Base-by-base conservation (phyloP, 306 rosid species). In the Bauhinia variegata region DNA sequence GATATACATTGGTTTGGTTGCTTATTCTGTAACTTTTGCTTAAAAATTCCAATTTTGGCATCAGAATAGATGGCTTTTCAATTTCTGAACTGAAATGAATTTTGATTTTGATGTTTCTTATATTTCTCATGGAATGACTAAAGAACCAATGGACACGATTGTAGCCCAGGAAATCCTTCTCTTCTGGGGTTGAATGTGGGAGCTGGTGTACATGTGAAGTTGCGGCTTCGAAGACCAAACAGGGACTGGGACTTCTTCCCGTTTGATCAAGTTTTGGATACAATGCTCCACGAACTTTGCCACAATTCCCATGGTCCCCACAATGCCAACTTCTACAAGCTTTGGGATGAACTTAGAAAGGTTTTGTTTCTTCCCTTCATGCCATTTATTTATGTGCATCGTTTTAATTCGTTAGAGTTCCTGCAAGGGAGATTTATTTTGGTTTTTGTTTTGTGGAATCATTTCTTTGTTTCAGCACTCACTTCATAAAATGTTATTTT, bases 251-350 rank as follows among this genome's bases (percentile, higher is more conserved):
- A 91, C 19, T 91, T 88, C 65, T 83, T 42, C 66, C 92, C 91
- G 0, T 80, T 78, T 54, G 80, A 93, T 78, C 80, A 86, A 80
- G 87, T 93, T 68, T 77, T 93, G 42, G 98, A 89, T 75, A 93
- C 96, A 11, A 93, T 93, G 97, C 95, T 93, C 67, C 98, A 93
- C 13, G 98, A 93, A 83, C 98, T 93, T 76, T 93, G 96, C 61
- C 97, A 93, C 78, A 93, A 89, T 64, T 80, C 41, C 47, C 87
- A 86, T 63, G 86, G 91, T 54, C 87, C 96, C 73, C 98, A 93
- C 60, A 84, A 93, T 82, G 87, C 84, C 48, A 83, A 3, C 80
- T 93, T 89, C 88, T 88, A 89, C 89, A 88, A 81, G 86, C 96
- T 93, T 13, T 93, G 96, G 98, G 98, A 93, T 76, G 91, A 89